Base-by-base conservation (phyloP, 2,329 filamentous ascomycete genomes). In the Penicillium sp. region DNA sequence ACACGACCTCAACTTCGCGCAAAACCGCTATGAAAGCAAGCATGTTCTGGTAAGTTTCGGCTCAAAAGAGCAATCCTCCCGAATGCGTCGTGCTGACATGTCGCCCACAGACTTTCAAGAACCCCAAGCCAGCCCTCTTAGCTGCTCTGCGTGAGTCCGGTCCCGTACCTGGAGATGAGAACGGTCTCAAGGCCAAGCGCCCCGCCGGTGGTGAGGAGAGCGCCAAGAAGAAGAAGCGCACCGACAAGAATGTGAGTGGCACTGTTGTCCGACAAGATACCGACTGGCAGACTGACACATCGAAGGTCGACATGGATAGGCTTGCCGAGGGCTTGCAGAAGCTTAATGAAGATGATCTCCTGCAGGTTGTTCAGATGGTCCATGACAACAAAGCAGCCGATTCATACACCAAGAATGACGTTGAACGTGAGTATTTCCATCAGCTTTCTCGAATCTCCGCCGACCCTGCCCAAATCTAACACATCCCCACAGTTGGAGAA, bases 331-430 rank as follows among this genome's bases (percentile, higher is more conserved):
- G 88, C 0, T 80, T 99, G 54, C 87, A 93, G 72, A 92, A 90
- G 79, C 85, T 99, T 24, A 84, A 85, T 60, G 94, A 99, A 78
- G 94, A 99, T 63, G 93, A 97, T 68, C 79, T 99, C 40, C 81
- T 99, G 57, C 90, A 94, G 64, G 91, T 97, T 22, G 95, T 99
- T 57, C 93, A 97, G 78, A 88, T 99, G 84, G 93, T 99, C 58
- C 94, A 97, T 74, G 94, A 99, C 77, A 90, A 97, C 78, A 97
- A 97, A 81, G 87, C 85, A 1, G 85, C 90, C 5, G 92, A 96
- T 60, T 97, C 93, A 1, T 97, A 96, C 77, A 96, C 93, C 46
- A 92, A 96, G 79, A 97, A 97, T 67, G 95, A 99, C 74, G 85
- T 97, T 54, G 94, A 99, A 68, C 89, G 91, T 96, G 78, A 78